Evolutionary conservation across 2,329 filamentous ascomycete species (phyloP).

Genomic region (Xylariales sp.): DNA sequence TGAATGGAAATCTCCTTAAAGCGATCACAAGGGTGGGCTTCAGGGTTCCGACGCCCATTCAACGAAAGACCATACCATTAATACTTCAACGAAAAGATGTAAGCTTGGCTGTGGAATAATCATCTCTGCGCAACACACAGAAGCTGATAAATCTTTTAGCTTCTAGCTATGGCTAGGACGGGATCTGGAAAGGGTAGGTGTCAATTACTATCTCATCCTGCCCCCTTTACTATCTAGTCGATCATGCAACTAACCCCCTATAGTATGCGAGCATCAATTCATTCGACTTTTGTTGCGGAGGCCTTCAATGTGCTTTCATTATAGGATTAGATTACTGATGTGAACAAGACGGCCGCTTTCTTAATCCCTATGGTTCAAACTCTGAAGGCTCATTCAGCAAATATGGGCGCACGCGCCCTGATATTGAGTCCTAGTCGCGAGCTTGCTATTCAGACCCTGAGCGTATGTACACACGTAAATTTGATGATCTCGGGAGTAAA

Average conservation of each 20-base stretch:
- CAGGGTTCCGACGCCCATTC: slow-evolving; percentile 95
- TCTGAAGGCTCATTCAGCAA: slow-evolving; percentile 86
- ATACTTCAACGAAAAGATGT: slow-evolving; percentile 86
- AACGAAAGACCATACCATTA: slow-evolving; percentile 94
- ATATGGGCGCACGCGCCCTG: slow-evolving; percentile 86
- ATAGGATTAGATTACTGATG: slow-evolving; percentile 12
- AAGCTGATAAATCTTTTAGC: slow-evolving; percentile 84
- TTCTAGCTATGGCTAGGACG: slow-evolving; percentile 98
- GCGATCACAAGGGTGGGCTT: slow-evolving; percentile 95
- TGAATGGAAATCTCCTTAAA: slow-evolving; percentile 86
- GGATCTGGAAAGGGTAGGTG: slow-evolving; percentile 81
- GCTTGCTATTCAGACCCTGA: slow-evolving; percentile 77
- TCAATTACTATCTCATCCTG: background rate
- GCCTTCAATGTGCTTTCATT: background rate
- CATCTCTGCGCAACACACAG: background rate
- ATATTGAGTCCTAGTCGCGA: slow-evolving; percentile 94
- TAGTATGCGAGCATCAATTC: slow-evolving; percentile 20
- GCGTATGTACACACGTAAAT: slow-evolving; percentile 12
- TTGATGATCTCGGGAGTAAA: background rate
- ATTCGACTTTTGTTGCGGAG: background rate
- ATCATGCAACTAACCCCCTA: slow-evolving; percentile 6
- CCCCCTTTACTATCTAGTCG: background rate
- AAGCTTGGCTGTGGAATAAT: slow-evolving; percentile 1
- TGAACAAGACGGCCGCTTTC: slow-evolving; percentile 81
- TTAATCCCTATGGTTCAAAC: slow-evolving; percentile 98